Base-by-base conservation (phyloP, 2,329 filamentous ascomycete genomes). In the Zymoseptoria ardabiliae region DNA sequence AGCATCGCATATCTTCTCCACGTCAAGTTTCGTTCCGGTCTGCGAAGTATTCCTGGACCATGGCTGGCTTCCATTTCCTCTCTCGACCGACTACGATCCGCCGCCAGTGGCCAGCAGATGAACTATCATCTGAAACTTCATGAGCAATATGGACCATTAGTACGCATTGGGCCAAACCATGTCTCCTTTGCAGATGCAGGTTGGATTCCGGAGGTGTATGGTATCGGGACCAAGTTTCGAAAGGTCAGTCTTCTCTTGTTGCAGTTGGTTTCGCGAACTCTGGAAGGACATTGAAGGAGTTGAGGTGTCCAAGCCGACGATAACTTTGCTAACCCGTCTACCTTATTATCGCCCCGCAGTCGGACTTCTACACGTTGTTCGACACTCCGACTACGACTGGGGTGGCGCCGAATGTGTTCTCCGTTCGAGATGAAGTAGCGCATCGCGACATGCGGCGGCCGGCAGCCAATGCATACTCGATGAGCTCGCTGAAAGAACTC, bases 81-180 rank as follows among this genome's bases (percentile, higher is more conserved):
- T 52, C 59, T 66, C 19, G 63, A 66, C 49, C 56, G 62, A 22
- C 48, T 69, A 50, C 64, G 60, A 54, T 87, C 87, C 64, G 73
- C 89, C 22, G 91, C 88, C 86, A 78, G 90, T 11, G 72, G 91
- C 81, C 87, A 4, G 76, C 81, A 17, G 87, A 88, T 7, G 77
- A 90, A 45, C 78, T 91, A 66, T 50, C 64, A 68, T 54, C 51
- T 71, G 30, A 50, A 58, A 19, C 63, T 73, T 20, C 72, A 74
- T 56, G 58, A 65, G 41, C 62, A 68, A 21, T 59, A 70, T 53
- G 71, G 71, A 17, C 22, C 51, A 1, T 63, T 74, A 13, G 70
- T 74, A 17, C 65, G 71, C 9, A 71, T 62, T 13, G 69, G 63
- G 2, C 71, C 71, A 2, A 70, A 70, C 52, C 70, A 72, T 62